A percentile compares a stretch with the other conserved stretches of the same genome.
These are phyloP conservation scores for Basidiobolus meristosporus DNA, from an alignment of 371 early-diverging fungal genomes.

Conservation along the genomic window DNA sequence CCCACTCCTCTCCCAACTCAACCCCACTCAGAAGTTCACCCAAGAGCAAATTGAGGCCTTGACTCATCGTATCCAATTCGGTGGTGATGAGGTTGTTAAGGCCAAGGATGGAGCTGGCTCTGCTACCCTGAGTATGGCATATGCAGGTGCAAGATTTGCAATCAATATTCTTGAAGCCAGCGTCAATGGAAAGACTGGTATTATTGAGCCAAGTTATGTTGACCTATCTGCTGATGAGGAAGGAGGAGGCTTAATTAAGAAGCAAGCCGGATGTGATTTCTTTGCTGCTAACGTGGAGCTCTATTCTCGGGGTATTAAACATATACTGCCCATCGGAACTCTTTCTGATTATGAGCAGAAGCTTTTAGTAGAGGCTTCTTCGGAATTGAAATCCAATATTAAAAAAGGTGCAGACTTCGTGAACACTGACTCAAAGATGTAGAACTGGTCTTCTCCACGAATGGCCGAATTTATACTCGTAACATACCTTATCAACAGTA, in stretches of 20 bases:
- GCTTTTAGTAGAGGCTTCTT: conserved; percentile 65
- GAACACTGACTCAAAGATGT: too few relatives aligned
- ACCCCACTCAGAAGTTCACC: conserved; percentile 44
- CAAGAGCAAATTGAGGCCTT: conserved; percentile 77
- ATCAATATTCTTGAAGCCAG: conserved; percentile 80
- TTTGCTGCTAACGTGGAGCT: conserved; percentile 90
- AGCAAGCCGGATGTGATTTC: conserved; percentile 50
- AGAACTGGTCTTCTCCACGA: too few relatives aligned
- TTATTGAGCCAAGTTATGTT: conserved; percentile 90
- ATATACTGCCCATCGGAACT: conserved; percentile 76
- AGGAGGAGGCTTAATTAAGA: conserved; percentile 8
- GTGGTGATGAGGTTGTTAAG: too few relatives aligned
- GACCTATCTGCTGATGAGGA: conserved; percentile 2
- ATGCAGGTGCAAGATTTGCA: conserved; percentile 90
- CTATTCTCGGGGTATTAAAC: conserved; percentile 70
- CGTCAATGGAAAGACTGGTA: conserved; percentile 65
- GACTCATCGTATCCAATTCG: conserved; percentile 96
- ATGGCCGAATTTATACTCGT: too few relatives aligned
- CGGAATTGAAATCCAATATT: conserved; percentile 91
- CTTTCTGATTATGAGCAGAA: conserved; percentile 81
- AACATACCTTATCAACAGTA: too few relatives aligned
- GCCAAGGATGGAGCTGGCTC: too few relatives aligned
- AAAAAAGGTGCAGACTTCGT: conserved; percentile 57
- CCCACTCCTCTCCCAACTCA: conserved; percentile 70
- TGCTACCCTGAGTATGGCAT: conserved; percentile 97